Percentiles rank a stretch among this genome's conserved stretches.
Conservation (phyloP, 768 basidiomycete genomes). For the Rhizopogon salebrosus region DNA sequence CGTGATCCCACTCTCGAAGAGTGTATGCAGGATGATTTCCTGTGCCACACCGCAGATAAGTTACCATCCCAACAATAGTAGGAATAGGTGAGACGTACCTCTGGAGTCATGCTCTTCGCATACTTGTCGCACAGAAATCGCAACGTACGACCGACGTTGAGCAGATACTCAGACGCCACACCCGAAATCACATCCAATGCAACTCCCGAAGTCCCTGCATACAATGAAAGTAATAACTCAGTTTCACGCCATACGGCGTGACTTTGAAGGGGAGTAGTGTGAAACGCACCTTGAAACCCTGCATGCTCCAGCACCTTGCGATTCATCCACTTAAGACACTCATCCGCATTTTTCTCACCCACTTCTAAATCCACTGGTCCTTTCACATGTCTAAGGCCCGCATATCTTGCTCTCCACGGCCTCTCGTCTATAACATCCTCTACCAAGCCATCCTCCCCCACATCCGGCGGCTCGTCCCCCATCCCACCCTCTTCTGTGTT, state of each 20-base stretch:
- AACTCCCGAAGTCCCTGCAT: conserved; percentile 62
- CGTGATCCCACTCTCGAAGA: conserved; percentile 85
- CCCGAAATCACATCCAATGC: conserved; percentile 75
- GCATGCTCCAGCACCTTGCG: conserved; percentile 81
- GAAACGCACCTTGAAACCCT: conserved; percentile 80
- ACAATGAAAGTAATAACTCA: neutral
- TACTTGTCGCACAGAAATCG: conserved; percentile 80
- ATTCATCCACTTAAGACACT: conserved; percentile 69
- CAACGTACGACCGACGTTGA: conserved; percentile 84
- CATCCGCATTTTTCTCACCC: conserved; percentile 52
- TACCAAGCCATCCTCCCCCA: conserved; percentile 22
- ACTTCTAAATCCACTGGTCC: conserved; percentile 40
- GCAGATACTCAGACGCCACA: conserved; percentile 74
- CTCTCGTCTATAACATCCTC: conserved; percentile 48
- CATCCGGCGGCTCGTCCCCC: conserved; percentile 30
- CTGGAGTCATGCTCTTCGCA: conserved; percentile 71
- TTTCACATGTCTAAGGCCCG: conserved; percentile 8
- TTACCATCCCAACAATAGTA: neutral
- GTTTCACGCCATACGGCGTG: neutral
- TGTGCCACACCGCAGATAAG: conserved; percentile 25
- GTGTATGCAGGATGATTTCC: conserved; percentile 91
- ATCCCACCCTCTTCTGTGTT: conserved; percentile 30
- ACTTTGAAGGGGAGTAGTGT: neutral
- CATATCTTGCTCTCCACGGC: conserved; percentile 42
- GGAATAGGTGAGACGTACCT: conserved; percentile 45